Conservation (phyloP, 1,139 yeast species). For the Pichiaceae sp. region DNA sequence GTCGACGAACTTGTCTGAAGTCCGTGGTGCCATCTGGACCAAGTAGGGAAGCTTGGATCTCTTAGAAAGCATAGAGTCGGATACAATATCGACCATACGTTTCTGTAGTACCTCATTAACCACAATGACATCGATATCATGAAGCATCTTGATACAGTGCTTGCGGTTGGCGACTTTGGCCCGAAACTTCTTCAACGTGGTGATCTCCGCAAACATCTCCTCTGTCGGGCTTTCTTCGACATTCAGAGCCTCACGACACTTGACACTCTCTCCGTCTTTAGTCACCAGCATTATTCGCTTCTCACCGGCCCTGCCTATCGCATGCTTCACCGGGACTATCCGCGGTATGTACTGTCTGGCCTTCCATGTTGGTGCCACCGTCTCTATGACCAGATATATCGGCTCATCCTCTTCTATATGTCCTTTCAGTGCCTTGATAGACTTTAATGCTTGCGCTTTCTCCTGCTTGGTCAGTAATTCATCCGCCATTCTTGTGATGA, state of each 20-base stretch:
- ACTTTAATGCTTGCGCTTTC: conserved; percentile 19
- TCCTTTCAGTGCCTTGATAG: conserved; percentile 30
- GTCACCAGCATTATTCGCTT: conserved; percentile 52
- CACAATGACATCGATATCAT: conserved; percentile 57
- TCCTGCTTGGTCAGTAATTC: not conserved
- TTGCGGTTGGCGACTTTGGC: conserved; percentile 36
- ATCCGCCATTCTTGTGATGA: not conserved
- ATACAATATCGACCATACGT: conserved; percentile 46
- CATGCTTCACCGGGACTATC: conserved; percentile 51
- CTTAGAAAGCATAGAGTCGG: conserved; percentile 47
- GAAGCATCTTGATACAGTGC: conserved; percentile 37
- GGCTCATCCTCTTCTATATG: conserved; percentile 27
- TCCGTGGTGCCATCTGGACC: conserved; percentile 55
- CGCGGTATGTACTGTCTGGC: conserved; percentile 55
- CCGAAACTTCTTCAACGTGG: conserved; percentile 49
- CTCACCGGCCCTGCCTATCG: conserved; percentile 37
- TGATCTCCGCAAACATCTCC: conserved; percentile 48
- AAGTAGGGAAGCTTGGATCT: conserved; percentile 56
- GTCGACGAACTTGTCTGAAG: conserved; percentile 47
- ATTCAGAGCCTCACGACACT: conserved; percentile 40
- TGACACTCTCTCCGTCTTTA: conserved; percentile 51
- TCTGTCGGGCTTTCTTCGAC: conserved; percentile 46
- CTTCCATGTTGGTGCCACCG: conserved; percentile 38
- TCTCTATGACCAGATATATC: conserved; percentile 46
- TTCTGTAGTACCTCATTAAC: conserved; percentile 60